Evolutionary conservation across 2,329 filamentous ascomycete species (phyloP), one percentile per base, ranked within the genome.

Genomic region (Tolypocladium tundrense): DNA sequence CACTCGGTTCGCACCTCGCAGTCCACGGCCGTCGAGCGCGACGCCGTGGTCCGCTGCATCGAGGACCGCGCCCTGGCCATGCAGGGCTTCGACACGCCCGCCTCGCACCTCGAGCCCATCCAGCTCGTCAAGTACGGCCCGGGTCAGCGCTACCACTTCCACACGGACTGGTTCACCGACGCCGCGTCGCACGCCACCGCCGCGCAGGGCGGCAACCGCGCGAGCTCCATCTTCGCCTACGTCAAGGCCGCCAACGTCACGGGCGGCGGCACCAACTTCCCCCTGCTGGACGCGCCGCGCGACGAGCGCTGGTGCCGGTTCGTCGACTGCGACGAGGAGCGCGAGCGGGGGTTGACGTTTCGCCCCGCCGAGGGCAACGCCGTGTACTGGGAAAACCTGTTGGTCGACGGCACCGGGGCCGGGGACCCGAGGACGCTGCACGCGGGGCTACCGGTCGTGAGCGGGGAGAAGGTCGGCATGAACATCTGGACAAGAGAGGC

Each of bases 401-500:
- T 69, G 16, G 63, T 67, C 2, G 70, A 74, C 24, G 72, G 73
- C 13, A 51, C 27, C 48, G 16, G 48, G 16, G 65, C 62, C 0
- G 76, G 78, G 1, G 76, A 79, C 57, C 66, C 72, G 59, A 69
- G 74, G 43, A 77, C 73, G 39, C 60, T 79, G 60, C 78, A 80
- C 64, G 77, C 77, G 0, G 77, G 77, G 1, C 58, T 79, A 60
- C 75, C 77, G 1, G 75, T 80, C 3, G 73, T 72, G 7, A 69
- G 66, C 39, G 78, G 78, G 8, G 70, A 70, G 43, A 80, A 80
- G 67, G 72, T 79, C 57, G 78, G 77, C 13, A 77, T 80, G 76
- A 80, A 80, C 58, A 79, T 80, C 41, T 80, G 77, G 77, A 80
- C 77, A 42, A 68, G 77, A 45, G 71, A 79, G 65, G 73, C 69